Base-by-base conservation (phyloP, 1,139 yeast genomes). In the Yamadazyma mexicana region DNA sequence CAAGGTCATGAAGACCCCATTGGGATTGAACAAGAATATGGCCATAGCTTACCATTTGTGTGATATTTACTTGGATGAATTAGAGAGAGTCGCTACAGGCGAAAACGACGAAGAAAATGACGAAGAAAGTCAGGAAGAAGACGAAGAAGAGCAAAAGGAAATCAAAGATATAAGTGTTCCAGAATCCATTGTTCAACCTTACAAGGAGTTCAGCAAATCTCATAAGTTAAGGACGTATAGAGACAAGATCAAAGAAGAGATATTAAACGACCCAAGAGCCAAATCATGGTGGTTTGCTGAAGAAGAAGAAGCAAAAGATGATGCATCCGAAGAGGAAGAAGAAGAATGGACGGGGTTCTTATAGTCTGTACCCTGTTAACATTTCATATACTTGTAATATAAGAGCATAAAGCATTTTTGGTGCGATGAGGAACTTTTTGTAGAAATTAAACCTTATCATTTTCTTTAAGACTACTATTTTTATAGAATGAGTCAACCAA, bases 41-140 rank as follows among this genome's bases (percentile, higher is more conserved):
- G 95, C 95, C 18, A 74, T 92, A 39, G 83, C 96, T 25, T 79
- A 86, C 61, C 98, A 92, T 64, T 64, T 92, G 39, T 75, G 87
- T 49, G 98, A 92, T 64, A 79, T 92, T 14, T 83, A 79, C 56
- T 61, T 87, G 33, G 98, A 91, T 54, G 98, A 92, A 62, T 67
- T 92, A 48, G 95, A 37, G 20, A 32, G 29, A 16, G 8, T 31
- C 14, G 12, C 16, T 12, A 14, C 14, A 16, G 33, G 26, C 6
- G 17, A 31, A 12, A 27, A 29, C 24, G 33, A 34, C 7, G 34
- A 31, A 29, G 37, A 29, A 8, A 17, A 27, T 5, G 25, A 84
- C 53, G 66, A 64, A 23, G 66, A 62, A 25, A 65, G 61, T 14
- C 58, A 53, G 24, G 52, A 54, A 8, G 62, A 57, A 34, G 62